Evolutionary conservation across 2,329 filamentous ascomycete genomes (phyloP).

Genomic region (Trichoderma oligosporum): DNA sequence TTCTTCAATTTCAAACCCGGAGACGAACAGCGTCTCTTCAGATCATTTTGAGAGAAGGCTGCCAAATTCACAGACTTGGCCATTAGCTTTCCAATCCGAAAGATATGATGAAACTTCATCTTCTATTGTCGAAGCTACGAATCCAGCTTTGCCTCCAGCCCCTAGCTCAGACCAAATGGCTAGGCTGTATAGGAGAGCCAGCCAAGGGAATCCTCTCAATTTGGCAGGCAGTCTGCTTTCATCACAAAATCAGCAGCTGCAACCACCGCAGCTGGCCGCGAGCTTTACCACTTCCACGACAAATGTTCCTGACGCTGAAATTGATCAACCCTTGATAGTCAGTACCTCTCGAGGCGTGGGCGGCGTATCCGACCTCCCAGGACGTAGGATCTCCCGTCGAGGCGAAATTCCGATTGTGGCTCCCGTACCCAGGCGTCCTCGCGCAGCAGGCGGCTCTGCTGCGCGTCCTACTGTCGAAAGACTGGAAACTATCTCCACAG

Average conservation of each 20-base stretch:
- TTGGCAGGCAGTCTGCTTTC: constrained; percentile 41
- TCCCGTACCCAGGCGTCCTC: constrained; percentile 51
- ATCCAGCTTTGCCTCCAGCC: constrained; percentile 36
- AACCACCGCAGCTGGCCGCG: constrained; percentile 3
- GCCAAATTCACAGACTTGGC: constrained; percentile 46
- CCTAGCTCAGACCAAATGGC: constrained; percentile 40
- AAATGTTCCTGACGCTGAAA: constrained; percentile 20
- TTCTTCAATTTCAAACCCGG: constrained; percentile 19
- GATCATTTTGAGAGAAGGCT: constrained; percentile 25
- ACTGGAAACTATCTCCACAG: constrained; percentile 53
- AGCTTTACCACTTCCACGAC: background rate
- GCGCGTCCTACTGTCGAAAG: constrained; percentile 49
- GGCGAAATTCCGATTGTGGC: constrained; percentile 48
- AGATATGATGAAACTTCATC: background rate
- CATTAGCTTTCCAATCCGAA: constrained; percentile 33
- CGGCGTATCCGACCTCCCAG: constrained; percentile 49
- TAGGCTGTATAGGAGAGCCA: constrained; percentile 37
- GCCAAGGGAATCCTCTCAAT: constrained; percentile 39
- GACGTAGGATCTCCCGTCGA: constrained; percentile 32
- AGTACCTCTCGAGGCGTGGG: constrained; percentile 55
- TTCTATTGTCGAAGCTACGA: background rate
- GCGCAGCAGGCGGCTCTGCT: constrained; percentile 31
- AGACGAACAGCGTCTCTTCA: constrained; percentile 23
- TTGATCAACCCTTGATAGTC: constrained; percentile 57
- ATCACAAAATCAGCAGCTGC: constrained; percentile 5